Conservation (phyloP, 805 yeast species). For the Sungouiella thailandica region DNA sequence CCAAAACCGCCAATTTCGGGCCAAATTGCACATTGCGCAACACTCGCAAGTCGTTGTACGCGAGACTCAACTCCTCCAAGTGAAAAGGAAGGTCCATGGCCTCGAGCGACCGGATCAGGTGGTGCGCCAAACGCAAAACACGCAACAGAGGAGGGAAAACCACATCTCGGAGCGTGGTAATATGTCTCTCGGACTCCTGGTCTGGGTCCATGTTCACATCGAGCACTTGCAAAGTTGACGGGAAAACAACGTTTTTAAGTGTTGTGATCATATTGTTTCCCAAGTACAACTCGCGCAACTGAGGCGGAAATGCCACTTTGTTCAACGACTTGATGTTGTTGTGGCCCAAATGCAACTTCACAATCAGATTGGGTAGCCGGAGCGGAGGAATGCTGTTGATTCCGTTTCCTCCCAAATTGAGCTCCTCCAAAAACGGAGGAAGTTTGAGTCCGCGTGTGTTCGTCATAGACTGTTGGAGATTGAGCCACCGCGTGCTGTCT, state of each 20-base stretch:
- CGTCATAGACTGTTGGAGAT: slow-evolving; percentile 41
- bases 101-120: slow-evolving; percentile 35
- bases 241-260: slow-evolving; percentile 39
- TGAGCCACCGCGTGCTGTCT: slow-evolving; percentile 30
- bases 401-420: slow-evolving; percentile 35
- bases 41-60: slow-evolving; percentile 35
- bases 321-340: slow-evolving; percentile 42
- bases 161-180: slow-evolving; percentile 39
- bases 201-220: slow-evolving; percentile 39
- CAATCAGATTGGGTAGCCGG: slow-evolving; percentile 37
- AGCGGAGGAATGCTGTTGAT: slow-evolving; percentile 43
- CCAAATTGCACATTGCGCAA: slow-evolving; percentile 36
- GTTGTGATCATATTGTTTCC: slow-evolving; percentile 43
- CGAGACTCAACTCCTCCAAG: slow-evolving; percentile 28
- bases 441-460: slow-evolving; percentile 40
- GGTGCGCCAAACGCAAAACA: slow-evolving; percentile 35
- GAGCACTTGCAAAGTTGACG: slow-evolving; percentile 32
- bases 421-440: slow-evolving; percentile 25
- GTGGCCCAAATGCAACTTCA: slow-evolving; percentile 30
- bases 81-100: slow-evolving; percentile 34
- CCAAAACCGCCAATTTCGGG: slow-evolving; percentile 26
- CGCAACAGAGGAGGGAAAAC: slow-evolving; percentile 31
- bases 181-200: slow-evolving; percentile 38
- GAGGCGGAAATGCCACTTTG: slow-evolving; percentile 36
- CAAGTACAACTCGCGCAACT: slow-evolving; percentile 30